phyloP scores from a whole-genome alignment of 2,329 filamentous ascomycete genomes.

The Teratosphaeria epicoccoides region DNA sequence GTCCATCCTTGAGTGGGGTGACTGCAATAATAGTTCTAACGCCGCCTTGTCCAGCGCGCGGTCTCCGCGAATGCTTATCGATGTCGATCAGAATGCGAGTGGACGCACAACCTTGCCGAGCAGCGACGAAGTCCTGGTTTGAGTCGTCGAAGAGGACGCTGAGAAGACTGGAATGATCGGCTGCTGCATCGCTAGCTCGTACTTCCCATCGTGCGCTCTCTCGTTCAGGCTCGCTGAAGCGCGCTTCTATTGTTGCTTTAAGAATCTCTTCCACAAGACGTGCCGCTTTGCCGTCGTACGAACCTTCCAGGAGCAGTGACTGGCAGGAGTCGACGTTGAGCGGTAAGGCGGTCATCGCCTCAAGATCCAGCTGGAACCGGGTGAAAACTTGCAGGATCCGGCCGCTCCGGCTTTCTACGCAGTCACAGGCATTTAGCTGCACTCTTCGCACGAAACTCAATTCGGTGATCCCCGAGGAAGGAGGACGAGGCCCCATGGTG shows the following conservation, averaged over 20 bases:
- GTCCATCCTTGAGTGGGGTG: slow-evolving; percentile 42
- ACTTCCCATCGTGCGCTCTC: slow-evolving; percentile 74
- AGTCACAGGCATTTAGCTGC: slow-evolving; percentile 18
- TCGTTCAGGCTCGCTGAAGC: slow-evolving; percentile 73
- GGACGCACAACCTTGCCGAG: slow-evolving; percentile 55
- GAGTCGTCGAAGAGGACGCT: slow-evolving; percentile 65
- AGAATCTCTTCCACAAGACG: slow-evolving; percentile 76
- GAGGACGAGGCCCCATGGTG: slow-evolving; percentile 33
- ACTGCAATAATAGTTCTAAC: slow-evolving; percentile 62
- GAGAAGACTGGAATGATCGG: slow-evolving; percentile 45
- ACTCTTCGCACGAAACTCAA: slow-evolving; percentile 50
- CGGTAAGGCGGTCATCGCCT: slow-evolving; percentile 11
- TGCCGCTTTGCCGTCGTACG: slow-evolving; percentile 65
- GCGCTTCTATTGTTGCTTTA: slow-evolving; percentile 74
- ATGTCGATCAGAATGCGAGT: slow-evolving; percentile 64
- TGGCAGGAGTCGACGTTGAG: slow-evolving; percentile 17
- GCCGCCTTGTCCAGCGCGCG: slow-evolving; percentile 39
- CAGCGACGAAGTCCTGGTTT: slow-evolving; percentile 50
- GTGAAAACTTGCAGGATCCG: slow-evolving; percentile 19
- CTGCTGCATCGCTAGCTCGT: slow-evolving; percentile 52
- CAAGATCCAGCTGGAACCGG: slow-evolving; percentile 16
- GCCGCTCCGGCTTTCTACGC: slow-evolving; percentile 18
- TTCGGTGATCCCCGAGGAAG: slow-evolving; percentile 41
- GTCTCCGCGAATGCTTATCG: slow-evolving; percentile 21
- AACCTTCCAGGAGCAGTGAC: slow-evolving; percentile 57